These are phyloP conservation scores for Tetradesmus lagerheimii DNA, from an alignment of 139 green algal species.

Conservation along the genomic window DNA sequence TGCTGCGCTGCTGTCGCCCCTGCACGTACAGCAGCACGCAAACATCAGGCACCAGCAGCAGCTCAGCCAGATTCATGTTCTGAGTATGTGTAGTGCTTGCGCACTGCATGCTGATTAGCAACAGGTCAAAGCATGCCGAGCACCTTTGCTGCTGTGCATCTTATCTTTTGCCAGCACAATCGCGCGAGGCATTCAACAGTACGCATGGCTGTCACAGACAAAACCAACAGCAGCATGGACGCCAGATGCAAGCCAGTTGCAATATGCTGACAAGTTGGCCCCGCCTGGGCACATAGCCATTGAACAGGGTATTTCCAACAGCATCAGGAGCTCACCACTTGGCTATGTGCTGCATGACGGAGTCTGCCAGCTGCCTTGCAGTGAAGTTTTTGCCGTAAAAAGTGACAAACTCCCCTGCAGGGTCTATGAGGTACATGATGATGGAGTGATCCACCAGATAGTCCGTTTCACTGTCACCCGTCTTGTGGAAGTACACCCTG, in stretches of 20 bases:
- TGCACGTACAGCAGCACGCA: neutral
- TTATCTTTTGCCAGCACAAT: too few species aligned
- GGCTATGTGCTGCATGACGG: conserved; percentile 48
- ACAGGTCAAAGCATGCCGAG: too few species aligned
- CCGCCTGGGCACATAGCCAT: too few species aligned
- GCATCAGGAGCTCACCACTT: conserved; percentile 5
- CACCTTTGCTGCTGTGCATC: too few species aligned
- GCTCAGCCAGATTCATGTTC: neutral
- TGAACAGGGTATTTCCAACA: neutral
- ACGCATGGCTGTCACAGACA: neutral
- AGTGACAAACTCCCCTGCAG: conserved; percentile 92
- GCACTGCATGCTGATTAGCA: neutral
- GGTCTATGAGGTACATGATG: conserved; percentile 97
- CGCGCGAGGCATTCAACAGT: too few species aligned
- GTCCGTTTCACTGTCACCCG: conserved; percentile 72
- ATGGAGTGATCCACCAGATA: conserved; percentile 99
- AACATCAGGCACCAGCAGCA: neutral
- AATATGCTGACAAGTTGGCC: too few species aligned
- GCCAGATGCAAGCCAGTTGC: too few species aligned
- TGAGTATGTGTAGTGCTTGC: neutral
- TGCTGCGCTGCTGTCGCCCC: neutral
- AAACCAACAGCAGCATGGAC: neutral
- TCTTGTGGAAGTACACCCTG: conserved; percentile 85
- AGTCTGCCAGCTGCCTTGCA: conserved; percentile 26
- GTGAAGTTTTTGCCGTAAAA: conserved; percentile 83